Percentiles rank a stretch among this genome's conserved stretches.
Evolutionary conservation across 352 stramenopile species (phyloP).

Genomic region (Phytophthora boehmeriae): DNA sequence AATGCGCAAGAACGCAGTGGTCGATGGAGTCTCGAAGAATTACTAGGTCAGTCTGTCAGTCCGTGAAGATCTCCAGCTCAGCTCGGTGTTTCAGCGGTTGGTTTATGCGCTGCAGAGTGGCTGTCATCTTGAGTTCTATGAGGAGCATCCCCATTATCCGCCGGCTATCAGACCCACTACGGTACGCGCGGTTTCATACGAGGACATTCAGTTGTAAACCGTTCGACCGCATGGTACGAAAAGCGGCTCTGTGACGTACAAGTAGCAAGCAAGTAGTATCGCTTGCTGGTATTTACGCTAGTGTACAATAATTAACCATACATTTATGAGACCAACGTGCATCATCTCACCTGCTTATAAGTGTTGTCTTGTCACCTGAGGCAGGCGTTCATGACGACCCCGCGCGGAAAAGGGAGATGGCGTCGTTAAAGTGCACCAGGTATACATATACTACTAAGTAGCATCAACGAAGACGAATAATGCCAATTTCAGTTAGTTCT

Average conservation of each 20-base stretch:
- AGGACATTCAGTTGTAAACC: neutral
- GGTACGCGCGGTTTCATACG: neutral
- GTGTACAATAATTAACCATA: slow-evolving; percentile 24
- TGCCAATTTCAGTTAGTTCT: too few relatives aligned
- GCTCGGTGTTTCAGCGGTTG: neutral
- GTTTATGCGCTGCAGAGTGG: neutral
- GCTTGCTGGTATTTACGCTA: slow-evolving; percentile 32
- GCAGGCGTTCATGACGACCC: neutral
- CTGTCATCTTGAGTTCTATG: slow-evolving; percentile 5
- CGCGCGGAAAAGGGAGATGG: slow-evolving; percentile 10
- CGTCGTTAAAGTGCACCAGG: slow-evolving; percentile 21
- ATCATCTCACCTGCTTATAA: neutral
- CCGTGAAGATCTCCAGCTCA: neutral
- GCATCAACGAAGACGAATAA: neutral
- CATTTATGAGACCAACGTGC: slow-evolving; percentile 15
- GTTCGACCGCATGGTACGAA: neutral
- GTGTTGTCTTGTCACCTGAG: slow-evolving; percentile 1
- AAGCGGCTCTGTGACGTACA: neutral
- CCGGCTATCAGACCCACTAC: neutral
- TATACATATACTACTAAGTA: neutral
- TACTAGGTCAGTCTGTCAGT: slow-evolving; percentile 9
- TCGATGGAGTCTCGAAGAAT: slow-evolving; percentile 21
- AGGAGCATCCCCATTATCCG: too few relatives aligned
- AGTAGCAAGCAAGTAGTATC: slow-evolving; percentile 16
- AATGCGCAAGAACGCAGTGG: slow-evolving; percentile 62